These are phyloP conservation scores for Fraxinus pennsylvanica DNA, from an alignment of 257 asterid genomes.

Conservation along the genomic window DNA sequence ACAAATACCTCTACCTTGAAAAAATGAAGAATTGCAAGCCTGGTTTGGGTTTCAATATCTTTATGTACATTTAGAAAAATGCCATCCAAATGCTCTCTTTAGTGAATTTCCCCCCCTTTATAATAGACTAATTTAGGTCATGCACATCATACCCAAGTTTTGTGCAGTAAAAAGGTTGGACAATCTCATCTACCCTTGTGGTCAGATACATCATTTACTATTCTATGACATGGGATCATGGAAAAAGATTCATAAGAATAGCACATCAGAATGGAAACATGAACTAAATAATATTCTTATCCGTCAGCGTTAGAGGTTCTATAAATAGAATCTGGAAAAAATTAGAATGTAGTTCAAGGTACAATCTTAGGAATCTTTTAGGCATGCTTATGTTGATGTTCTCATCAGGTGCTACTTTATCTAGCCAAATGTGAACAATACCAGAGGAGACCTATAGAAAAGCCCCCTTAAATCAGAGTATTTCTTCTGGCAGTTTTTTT, in stretches of 20 bases:
- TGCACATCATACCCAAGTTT: not conserved
- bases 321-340: not conserved
- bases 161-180: not conserved
- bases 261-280: not conserved
- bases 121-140: not conserved
- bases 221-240: not conserved
- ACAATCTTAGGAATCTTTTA: not conserved
- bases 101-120: too few species aligned
- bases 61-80: too few species aligned
- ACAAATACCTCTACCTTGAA: too few species aligned
- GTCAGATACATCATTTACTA: not conserved
- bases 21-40: too few species aligned
- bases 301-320: not conserved
- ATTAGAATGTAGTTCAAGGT: not conserved
- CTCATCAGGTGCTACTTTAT: not conserved
- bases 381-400: not conserved
- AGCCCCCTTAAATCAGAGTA: not conserved
- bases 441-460: not conserved
- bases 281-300: not conserved
- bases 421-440: not conserved
- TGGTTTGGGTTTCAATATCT: too few species aligned
- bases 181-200: not conserved
- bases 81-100: too few species aligned
- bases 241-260: not conserved
- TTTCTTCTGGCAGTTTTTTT: too few species aligned